A percentile compares a stretch with the other conserved stretches of the same genome.
Evolutionary conservation across 2,329 filamentous ascomycete genomes (phyloP).

Genomic region (Neofusicoccum kwambonambiense): DNA sequence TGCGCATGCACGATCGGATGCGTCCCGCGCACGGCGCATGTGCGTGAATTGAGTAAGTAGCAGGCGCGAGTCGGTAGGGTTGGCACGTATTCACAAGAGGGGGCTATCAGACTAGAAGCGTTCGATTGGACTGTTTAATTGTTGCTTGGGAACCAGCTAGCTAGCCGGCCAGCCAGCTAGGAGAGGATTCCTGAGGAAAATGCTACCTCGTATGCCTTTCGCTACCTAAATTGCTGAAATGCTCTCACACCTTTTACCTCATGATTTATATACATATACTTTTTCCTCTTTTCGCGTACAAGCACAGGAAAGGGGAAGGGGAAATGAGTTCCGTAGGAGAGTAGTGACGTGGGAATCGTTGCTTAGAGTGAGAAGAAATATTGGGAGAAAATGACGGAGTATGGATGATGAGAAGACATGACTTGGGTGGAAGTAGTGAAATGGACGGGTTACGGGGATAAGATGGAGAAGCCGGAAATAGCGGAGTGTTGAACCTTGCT

Average conservation of each 20-base stretch:
- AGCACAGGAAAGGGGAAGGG: neutral
- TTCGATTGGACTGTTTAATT: too few species aligned
- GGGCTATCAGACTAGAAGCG: too few species aligned
- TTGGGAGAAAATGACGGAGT: neutral
- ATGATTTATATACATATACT: slow-evolving; percentile 1
- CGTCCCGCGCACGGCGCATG: too few species aligned
- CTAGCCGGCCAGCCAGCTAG: too few species aligned
- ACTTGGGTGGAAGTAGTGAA: too few species aligned
- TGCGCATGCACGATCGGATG: too few species aligned
- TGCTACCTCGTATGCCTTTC: neutral
- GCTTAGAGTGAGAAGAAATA: neutral
- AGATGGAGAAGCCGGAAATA: neutral
- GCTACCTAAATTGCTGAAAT: neutral
- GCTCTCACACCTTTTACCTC: neutral
- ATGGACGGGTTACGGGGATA: neutral
- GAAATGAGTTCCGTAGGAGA: too few species aligned
- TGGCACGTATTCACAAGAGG: too few species aligned
- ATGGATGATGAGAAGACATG: neutral
- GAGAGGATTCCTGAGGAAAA: neutral
- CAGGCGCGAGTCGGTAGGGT: too few species aligned
- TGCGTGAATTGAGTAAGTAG: too few species aligned
- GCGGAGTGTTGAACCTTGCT: neutral
- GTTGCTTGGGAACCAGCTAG: too few species aligned
- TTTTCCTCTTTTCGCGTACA: neutral
- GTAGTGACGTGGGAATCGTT: neutral